A percentile compares a stretch with the other conserved stretches of the same genome.
phyloP scores from a whole-genome alignment of 805 yeast species.

The Barnettozyma botsteinii region DNA sequence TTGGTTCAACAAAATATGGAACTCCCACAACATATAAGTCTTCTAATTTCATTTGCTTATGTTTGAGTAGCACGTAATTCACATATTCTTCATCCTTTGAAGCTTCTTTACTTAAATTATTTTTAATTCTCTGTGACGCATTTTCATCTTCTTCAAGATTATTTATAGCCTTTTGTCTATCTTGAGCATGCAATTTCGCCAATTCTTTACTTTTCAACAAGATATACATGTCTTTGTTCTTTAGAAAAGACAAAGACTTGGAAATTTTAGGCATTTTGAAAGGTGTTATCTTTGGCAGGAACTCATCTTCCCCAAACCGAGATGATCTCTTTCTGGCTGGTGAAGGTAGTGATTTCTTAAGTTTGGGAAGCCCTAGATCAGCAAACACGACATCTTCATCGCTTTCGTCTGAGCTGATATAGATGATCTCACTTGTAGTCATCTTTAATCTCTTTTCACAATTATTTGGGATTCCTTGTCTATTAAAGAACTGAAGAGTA shows the following conservation, averaged over 20 bases:
- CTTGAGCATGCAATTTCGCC: conserved; percentile 5
- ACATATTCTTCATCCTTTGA: conserved; percentile 6
- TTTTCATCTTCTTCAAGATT: conserved; percentile 1
- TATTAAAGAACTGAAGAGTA: too few relatives aligned
- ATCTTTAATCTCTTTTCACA: too few relatives aligned
- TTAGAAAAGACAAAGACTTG: conserved; percentile 2
- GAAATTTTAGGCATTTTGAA: neutral
- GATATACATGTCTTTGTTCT: neutral
- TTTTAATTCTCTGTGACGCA: neutral
- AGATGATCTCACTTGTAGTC: too few relatives aligned
- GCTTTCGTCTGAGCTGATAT: too few relatives aligned
- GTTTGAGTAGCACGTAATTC: neutral
- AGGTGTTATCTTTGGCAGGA: neutral
- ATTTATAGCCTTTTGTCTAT: conserved; percentile 1
- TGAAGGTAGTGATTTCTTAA: neutral
- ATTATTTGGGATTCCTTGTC: too few relatives aligned
- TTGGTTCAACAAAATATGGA: conserved; percentile 6
- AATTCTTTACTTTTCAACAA: conserved; percentile 4
- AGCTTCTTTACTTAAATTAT: conserved; percentile 6
- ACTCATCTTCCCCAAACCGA: neutral
- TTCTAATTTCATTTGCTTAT: conserved; percentile 1
- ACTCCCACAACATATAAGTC: conserved; percentile 9
- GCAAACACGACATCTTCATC: neutral
- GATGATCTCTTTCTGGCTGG: neutral
- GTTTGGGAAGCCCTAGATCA: neutral